phyloP scores from a whole-genome alignment of 768 basidiomycete species.

The Russula sp. region DNA sequence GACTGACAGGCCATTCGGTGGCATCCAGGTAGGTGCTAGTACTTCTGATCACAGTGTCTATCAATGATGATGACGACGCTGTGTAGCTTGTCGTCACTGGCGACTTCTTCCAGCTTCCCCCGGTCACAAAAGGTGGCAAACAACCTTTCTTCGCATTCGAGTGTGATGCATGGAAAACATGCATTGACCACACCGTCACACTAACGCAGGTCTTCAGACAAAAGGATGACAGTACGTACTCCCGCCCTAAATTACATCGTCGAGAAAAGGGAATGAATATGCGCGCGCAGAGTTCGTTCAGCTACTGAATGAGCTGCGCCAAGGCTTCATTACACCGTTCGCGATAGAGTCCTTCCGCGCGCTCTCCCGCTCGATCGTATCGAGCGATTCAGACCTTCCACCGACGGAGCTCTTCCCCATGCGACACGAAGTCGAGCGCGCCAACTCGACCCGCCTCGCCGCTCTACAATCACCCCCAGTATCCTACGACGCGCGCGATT shows the following conservation, averaged over 20 bases:
- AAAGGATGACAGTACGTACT: slow-evolving; percentile 59
- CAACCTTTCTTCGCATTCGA: slow-evolving; percentile 64
- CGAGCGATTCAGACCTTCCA: slow-evolving; percentile 38
- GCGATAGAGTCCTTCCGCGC: slow-evolving; percentile 49
- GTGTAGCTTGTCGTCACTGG: slow-evolving; percentile 54
- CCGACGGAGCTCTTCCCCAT: slow-evolving; percentile 60
- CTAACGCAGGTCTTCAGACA: slow-evolving; percentile 74
- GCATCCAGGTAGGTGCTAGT: slow-evolving; percentile 50
- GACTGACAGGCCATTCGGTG: slow-evolving; percentile 54
- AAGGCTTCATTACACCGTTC: slow-evolving; percentile 49
- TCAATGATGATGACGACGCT: slow-evolving; percentile 4
- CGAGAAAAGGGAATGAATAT: background rate
- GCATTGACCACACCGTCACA: slow-evolving; percentile 57
- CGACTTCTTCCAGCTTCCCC: slow-evolving; percentile 68
- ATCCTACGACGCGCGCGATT: slow-evolving; percentile 53
- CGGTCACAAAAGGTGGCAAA: slow-evolving; percentile 46
- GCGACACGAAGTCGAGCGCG: slow-evolving; percentile 63
- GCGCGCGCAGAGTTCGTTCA: slow-evolving; percentile 55
- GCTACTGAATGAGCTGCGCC: slow-evolving; percentile 74
- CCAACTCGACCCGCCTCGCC: slow-evolving; percentile 56
- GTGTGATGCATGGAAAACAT: slow-evolving; percentile 54
- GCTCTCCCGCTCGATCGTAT: slow-evolving; percentile 41
- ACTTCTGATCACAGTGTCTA: slow-evolving; percentile 38
- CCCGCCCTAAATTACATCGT: background rate
- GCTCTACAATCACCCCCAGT: slow-evolving; percentile 44